phyloP scores from a whole-genome alignment of 331 rosid species.

The Pyracantha coccinea region DNA sequence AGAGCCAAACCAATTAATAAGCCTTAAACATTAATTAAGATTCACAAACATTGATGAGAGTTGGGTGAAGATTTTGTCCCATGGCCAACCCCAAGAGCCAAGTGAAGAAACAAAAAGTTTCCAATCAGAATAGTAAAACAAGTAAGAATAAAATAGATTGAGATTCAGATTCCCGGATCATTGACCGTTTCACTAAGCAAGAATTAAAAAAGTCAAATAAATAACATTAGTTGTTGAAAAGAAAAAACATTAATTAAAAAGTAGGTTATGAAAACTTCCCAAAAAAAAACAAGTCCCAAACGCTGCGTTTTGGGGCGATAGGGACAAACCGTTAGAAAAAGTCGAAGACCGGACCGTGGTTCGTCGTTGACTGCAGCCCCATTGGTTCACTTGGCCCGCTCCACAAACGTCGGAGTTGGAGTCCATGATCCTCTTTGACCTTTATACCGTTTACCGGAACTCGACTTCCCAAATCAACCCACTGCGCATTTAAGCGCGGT shows the following conservation, averaged over 20 bases:
- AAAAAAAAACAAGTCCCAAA: not conserved
- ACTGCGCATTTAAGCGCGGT: constrained; percentile 8
- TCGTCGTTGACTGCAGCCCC: not conserved
- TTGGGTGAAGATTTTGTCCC: not conserved
- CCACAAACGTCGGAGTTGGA: constrained; percentile 4
- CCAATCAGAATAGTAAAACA: too few relatives aligned
- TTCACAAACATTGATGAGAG: not conserved
- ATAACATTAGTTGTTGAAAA: not conserved
- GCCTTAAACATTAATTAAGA: not conserved
- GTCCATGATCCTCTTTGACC: not conserved
- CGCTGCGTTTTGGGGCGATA: not conserved
- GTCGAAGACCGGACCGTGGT: not conserved
- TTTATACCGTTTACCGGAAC: not conserved
- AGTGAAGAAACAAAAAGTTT: not conserved
- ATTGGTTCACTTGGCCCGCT: not conserved
- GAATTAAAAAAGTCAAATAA: too few relatives aligned
- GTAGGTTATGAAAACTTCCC: not conserved
- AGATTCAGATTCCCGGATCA: not conserved
- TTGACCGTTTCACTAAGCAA: too few relatives aligned
- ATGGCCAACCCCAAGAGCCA: not conserved
- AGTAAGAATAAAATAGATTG: not conserved
- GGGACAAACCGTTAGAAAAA: not conserved
- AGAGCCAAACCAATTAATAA: too few relatives aligned
- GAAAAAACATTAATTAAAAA: not conserved
- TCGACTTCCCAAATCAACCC: not conserved